phyloP scores from a whole-genome alignment of 148 eudicot genomes.

The Rhododendron vialii region DNA sequence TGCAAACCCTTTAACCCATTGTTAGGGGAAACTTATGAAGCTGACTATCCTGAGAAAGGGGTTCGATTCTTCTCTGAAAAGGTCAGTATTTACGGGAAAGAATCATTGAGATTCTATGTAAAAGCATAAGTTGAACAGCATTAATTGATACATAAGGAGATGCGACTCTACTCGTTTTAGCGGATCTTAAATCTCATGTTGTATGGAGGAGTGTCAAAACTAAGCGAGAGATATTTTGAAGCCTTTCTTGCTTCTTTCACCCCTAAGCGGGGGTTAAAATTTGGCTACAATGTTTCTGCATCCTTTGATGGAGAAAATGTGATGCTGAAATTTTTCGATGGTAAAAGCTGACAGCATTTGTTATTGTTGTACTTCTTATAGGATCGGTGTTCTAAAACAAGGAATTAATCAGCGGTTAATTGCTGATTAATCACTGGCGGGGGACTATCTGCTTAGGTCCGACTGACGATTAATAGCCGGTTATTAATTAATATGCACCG shows the following conservation, averaged over 20 bases:
- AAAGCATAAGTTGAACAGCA: not conserved
- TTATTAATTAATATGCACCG: no score
- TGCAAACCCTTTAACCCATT: constrained; percentile 98
- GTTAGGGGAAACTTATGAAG: constrained; percentile 97
- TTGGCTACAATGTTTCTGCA: not conserved
- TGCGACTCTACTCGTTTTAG: not conserved
- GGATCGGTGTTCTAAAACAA: not conserved
- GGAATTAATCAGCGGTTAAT: no score
- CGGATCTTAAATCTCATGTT: not conserved
- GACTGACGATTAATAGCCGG: no score
- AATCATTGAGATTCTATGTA: not conserved
- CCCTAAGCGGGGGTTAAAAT: not conserved
- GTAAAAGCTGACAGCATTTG: not conserved
- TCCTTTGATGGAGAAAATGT: not conserved
- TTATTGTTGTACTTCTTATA: not conserved
- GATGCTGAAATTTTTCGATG: not conserved
- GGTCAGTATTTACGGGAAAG: constrained; percentile 29
- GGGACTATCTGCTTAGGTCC: no score
- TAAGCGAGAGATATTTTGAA: not conserved
- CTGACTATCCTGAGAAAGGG: constrained; percentile 92
- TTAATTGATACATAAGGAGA: not conserved
- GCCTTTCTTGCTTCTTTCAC: not conserved
- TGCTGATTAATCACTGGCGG: no score
- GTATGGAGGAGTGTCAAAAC: not conserved
- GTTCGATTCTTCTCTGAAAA: constrained; percentile 91